Evolutionary conservation across 164 flowering plant species (phyloP).

Genomic region (Stephania yunnanensis): DNA sequence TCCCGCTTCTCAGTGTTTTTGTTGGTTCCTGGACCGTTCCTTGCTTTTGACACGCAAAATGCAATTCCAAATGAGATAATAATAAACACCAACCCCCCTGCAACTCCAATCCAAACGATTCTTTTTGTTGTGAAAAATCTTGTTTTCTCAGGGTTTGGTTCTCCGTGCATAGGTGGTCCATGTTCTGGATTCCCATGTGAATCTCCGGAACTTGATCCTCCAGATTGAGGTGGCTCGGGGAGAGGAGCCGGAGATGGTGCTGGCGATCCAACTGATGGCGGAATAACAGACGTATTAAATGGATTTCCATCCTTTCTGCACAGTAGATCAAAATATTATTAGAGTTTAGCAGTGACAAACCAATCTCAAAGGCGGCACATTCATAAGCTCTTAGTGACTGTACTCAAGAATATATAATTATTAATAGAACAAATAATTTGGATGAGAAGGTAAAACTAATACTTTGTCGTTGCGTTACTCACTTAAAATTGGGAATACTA

Average conservation of each 20-base stretch:
- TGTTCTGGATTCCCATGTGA: conserved; percentile 23
- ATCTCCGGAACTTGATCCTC: conserved; percentile 29
- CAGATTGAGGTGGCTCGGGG: conserved; percentile 21
- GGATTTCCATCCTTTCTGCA: conserved; percentile 87
- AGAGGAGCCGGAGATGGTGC: conserved; percentile 45
- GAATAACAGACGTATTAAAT: conserved; percentile 48
- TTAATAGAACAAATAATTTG: conserved; percentile 1
- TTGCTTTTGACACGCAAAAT: conserved; percentile 32
- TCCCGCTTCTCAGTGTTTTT: conserved; percentile 22
- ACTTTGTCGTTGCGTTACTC: conserved; percentile 19
- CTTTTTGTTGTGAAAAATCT: conserved; percentile 24
- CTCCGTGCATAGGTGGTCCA: conserved; percentile 30
- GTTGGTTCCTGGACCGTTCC: conserved; percentile 19
- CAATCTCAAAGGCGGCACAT: background rate
- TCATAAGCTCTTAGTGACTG: background rate
- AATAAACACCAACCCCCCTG: conserved; percentile 27
- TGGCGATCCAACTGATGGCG: conserved; percentile 37
- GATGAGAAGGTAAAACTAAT: background rate
- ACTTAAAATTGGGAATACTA: conserved; percentile 74
- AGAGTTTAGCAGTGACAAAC: background rate
- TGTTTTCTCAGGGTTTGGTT: conserved; percentile 14
- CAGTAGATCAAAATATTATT: conserved; percentile 11
- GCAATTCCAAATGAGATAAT: conserved; percentile 30
- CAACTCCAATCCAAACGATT: conserved; percentile 32
- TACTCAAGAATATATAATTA: background rate